phyloP scores from a whole-genome alignment of 768 basidiomycete genomes.

The Kwoniella bestiolae region DNA sequence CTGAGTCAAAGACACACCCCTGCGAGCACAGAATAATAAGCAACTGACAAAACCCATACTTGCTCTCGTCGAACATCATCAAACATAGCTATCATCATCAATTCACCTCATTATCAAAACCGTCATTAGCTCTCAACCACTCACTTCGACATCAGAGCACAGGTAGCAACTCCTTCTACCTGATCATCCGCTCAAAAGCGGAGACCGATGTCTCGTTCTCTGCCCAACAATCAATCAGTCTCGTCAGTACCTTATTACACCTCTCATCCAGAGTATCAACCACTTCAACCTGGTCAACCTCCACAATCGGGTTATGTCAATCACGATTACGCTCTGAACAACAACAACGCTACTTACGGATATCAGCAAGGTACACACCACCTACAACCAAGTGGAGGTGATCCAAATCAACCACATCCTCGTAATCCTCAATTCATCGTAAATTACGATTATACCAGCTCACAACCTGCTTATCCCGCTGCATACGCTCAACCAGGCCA shows the following conservation, averaged over 20 bases:
- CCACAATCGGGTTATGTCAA: conserved; percentile 5
- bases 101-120: too few species aligned
- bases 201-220: conserved; percentile 20
- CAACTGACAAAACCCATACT: too few species aligned
- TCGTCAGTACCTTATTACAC: conserved; percentile 17
- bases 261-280: too few species aligned
- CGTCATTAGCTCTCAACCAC: too few species aligned
- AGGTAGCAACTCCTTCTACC: neutral
- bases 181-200: neutral
- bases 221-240: conserved; percentile 3
- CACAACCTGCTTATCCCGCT: conserved; percentile 4
- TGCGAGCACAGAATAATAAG: too few species aligned
- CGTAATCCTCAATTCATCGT: too few species aligned
- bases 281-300: neutral
- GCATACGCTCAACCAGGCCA: neutral
- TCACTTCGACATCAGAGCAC: too few species aligned
- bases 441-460: neutral
- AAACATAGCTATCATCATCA: too few species aligned
- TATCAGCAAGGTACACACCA: neutral
- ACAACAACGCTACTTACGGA: neutral
- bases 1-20: too few species aligned
- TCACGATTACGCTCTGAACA: neutral
- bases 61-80: too few species aligned
- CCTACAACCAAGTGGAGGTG: conserved; percentile 6
- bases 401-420: conserved; percentile 10